Evolutionary conservation across 148 eudicot species (phyloP), one percentile per base, ranked within the genome.

Genomic region (Drosera capensis): DNA sequence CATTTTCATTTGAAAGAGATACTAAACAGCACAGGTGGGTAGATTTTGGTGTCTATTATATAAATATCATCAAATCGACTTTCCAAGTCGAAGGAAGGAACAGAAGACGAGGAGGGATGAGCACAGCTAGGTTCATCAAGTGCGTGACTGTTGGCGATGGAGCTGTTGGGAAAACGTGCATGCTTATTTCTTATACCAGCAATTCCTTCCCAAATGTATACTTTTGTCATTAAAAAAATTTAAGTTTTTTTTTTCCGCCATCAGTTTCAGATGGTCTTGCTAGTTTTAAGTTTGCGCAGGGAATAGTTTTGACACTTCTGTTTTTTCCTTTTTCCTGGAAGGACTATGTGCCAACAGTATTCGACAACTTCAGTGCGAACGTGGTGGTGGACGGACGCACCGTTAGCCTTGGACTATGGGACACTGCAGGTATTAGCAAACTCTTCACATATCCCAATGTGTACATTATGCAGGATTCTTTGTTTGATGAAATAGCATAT

Each of bases 331-430:
- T 35, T 20, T 4, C 3, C 1, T 21, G 1, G 18, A 3, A 50
- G 54, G 54, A 50, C 17, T 50, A 50, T 38, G 54, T 50, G 40
- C 54, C 54, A 7, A 50, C 54, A 16, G 54, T 50, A 44, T 50
- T 50, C 39, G 54, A 50, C 31, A 50, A 50, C 26, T 50, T 50
- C 44, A 50, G 54, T 22, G 54, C 54, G 5, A 50, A 50, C 24
- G 54, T 50, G 41, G 34, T 50, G 14, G 54, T 50, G 6, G 54
- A 50, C 39, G 54, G 54, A 50, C 37, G 44, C 24, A 50, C 45
- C 17, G 44, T 50, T 23, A 50, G 39, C 41, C 31, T 50, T 16
- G 54, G 54, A 16, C 54, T 50, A 14, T 50, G 54, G 54, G 54
- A 50, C 13, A 50, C 54, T 36, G 54, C 54, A 24, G 54, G 54